Base-by-base conservation (phyloP, 768 basidiomycete genomes). In the Lactifluus hygrophoroides region DNA sequence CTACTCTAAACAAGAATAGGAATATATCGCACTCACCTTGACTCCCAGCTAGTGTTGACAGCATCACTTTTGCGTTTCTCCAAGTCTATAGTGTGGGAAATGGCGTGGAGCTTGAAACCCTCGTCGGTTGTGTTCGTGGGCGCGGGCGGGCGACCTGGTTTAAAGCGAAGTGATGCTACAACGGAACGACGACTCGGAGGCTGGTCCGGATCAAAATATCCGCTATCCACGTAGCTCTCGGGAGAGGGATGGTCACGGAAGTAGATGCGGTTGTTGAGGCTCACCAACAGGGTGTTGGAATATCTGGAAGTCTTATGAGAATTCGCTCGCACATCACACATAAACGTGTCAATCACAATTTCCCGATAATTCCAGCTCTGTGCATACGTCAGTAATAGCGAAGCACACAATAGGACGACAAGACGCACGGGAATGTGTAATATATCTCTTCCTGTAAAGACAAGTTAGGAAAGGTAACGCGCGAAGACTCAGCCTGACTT, bases 231-330 rank as follows among this genome's bases (percentile, higher is more conserved):
- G 11, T 16, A 1, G 48, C n/a, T 8, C 30, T n/a, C 32, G 10
- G 49, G 0, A 14, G 13, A 10, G 43, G 32, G n/a, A 9, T 40
- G 60, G 23, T 61, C 60, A 6, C 60, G 60, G 38, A 58, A 58
- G 44, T 51, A 57, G 37, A 61, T 57, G 14, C 60, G 60, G n/a
- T 61, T 61, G 45, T 68, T 68, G 51, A 69, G 62, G 32, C 65
- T 56, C 48, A 68, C 63, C 16, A 69, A 56, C 25, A 69, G 60
- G 3, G 68, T 67, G 58, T 69, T 69, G 2, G 68, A 55, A 44
- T 63, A 65, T 17, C 58, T 60, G 23, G 7, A 42, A 45, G 13
- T 1, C 32, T 48, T 16, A 42, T 59, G 17, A 54, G 42, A 11
- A 50, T 16, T 34, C 25, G 5, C 42, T 19, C 32, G 21, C n/a